These are phyloP conservation scores for Fusarium marasasianum DNA, from an alignment of 2,329 filamentous ascomycete genomes.

Conservation along the genomic window DNA sequence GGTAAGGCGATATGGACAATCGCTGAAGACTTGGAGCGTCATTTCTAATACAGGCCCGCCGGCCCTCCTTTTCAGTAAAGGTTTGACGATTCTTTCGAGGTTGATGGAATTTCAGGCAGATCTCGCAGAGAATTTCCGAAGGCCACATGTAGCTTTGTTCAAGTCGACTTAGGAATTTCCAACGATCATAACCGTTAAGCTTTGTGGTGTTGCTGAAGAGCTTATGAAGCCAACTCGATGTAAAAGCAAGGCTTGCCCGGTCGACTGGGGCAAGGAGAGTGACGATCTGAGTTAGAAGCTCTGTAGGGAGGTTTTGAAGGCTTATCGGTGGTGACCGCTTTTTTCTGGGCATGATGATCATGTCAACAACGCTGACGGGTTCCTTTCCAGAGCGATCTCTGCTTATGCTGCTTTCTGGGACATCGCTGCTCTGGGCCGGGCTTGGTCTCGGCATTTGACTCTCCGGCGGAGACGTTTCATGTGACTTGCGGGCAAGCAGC, in stretches of 20 bases:
- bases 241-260: background rate
- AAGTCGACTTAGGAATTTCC: background rate
- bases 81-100: background rate
- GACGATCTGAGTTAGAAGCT: background rate
- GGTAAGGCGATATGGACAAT: background rate
- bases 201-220: background rate
- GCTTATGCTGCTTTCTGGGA: background rate
- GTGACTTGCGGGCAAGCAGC: background rate
- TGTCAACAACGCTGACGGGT: rapidly evolving
- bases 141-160: background rate
- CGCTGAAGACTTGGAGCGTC: background rate
- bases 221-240: background rate
- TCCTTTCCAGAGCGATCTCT: background rate
- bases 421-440: rapidly evolving
- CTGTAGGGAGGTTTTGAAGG: background rate
- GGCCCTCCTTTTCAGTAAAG: background rate
- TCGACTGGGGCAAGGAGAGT: background rate
- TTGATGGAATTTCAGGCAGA: background rate
- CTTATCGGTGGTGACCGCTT: rapidly evolving
- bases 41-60: rapidly evolving
- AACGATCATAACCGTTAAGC: background rate
- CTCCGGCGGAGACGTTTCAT: background rate
- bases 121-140: background rate
- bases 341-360: background rate
- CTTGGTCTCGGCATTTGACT: too few relatives aligned